Evolutionary conservation across 352 stramenopile species (phyloP), one percentile per base, ranked within the genome.

Genomic region (Pythium phragmitis): DNA sequence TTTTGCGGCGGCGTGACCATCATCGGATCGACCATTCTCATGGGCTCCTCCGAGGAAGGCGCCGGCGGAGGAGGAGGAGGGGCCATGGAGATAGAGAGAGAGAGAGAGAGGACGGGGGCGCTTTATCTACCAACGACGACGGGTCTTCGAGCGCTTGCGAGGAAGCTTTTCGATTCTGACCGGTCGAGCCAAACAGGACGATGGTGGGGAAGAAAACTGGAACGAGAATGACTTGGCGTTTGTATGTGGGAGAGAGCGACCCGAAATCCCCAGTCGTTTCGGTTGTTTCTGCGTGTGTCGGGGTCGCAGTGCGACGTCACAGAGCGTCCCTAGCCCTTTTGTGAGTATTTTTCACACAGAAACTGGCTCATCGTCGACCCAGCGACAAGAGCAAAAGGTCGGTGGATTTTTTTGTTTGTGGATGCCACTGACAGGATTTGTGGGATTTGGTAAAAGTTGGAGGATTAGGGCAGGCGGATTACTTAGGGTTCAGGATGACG

Each of bases 241-340:
- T 60, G 54, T 50, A 60, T 60, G 34, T 49, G 52, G 34, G n/a
- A 60, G 54, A 52, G 54, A 43, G 54, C 42, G 42, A 52, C 17
- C 36, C 21, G 7, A 39, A 39, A 39, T 14, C 34, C 11, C 34
- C 34, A 58, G 52, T 58, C 52, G 52, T 58, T 58, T 58, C 52
- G 21, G 21, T 21, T 21, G 21, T 21, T 21, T 21, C 21, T 21
- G 52, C 48, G 48, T 58, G 7, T 14, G 39, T 46, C 16, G 39
- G 39, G 4, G 39, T 46, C 2, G 39, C 9, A 19, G 4, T 23
- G 47, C 47, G 47, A 53, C 47, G 33, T 33, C 47, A 39, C 47
- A 39, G 47, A 53, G 4, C 47, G 37, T 30, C 17, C 47, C 47
- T 53, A 53, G 23, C 47, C 47, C 47, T 39, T 36, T 21, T 3